Base-by-base conservation (phyloP, 768 basidiomycete species). In the Pleurotus pulmonarius region DNA sequence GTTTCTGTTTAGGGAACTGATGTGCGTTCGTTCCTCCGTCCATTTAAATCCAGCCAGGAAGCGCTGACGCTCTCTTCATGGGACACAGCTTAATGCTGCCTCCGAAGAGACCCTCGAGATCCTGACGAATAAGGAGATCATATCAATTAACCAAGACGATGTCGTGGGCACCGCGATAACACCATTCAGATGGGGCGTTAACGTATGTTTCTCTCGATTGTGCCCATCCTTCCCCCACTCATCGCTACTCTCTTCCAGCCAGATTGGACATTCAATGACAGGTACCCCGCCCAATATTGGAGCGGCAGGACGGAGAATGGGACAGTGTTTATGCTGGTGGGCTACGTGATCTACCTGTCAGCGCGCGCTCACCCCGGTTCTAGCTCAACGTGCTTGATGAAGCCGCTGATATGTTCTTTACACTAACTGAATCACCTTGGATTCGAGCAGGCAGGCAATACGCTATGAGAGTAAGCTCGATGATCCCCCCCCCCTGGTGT, bases 241-340 rank as follows among this genome's bases (percentile, higher is more conserved):
- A 34, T 34, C 0, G 29, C 29, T 8, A 9, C 9, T 20, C 15
- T 11, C 25, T 45, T 40, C 2, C 49, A 78, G 77, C 73, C 73
- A 12, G 72, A 78, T 51, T 78, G 75, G 76, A 71, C 73, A 1
- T 66, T 60, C 55, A 69, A 77, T 60, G 62, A 59, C 22, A 76
- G 77, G 0, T 78, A 82, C 62, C 86, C 86, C 1, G 83, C 86
- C n/a, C 81, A 85, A 58, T 88, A 82, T 64, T 88, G 86, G 86
- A 86, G 83, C 59, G 86, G 86, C 3, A 73, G 79, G 60, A 82
- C 79, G 55, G 72, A 85, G 65, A 83, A 86, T 51, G 86, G 86
- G 48, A 83, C 82, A 1, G 73, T 87, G 0, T 73, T 88, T 62
- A 88, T 88, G 86, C 73, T 87, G 24, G 86, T 86, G 59, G 56